Conservation (phyloP, 495 filamentous ascomycete species). For the Terfezia claveryi region DNA sequence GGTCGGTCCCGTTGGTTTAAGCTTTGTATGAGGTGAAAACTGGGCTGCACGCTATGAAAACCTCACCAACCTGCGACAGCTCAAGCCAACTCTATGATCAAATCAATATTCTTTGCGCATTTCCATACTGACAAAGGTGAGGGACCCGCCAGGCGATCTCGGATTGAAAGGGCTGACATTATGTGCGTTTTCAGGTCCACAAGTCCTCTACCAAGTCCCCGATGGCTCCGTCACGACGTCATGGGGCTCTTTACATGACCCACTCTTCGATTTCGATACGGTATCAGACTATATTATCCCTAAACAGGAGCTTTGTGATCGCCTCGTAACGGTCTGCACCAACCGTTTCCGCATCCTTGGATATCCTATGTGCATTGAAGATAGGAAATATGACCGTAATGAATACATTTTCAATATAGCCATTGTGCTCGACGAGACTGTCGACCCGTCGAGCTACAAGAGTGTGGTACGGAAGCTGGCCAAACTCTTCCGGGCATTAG, state of each 20-base stretch:
- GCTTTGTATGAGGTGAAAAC: too few relatives aligned
- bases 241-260: constrained; percentile 30
- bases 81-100: constrained; percentile 38
- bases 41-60: not conserved
- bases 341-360: constrained; percentile 64
- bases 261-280: constrained; percentile 60
- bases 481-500: constrained; percentile 61
- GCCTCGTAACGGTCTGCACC: constrained; percentile 58
- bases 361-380: constrained; percentile 68
- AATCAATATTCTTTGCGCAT: constrained; percentile 83
- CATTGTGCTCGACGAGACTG: constrained; percentile 54
- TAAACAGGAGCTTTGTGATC: constrained; percentile 71
- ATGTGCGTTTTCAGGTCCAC: constrained; percentile 38
- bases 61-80: not conserved
- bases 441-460: constrained; percentile 46
- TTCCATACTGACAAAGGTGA: constrained; percentile 80
- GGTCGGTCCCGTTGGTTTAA: too few relatives aligned
- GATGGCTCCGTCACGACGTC: constrained; percentile 50
- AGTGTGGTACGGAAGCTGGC: constrained; percentile 70
- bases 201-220: constrained; percentile 51
- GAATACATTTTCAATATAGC: constrained; percentile 98
- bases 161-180: not conserved
- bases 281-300: constrained; percentile 83
- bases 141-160: not conserved
- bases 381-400: constrained; percentile 60